These are phyloP conservation scores for Sphagnum fallax DNA, from an alignment of 228 moss, liverwort and hornwort species.

Conservation along the genomic window DNA sequence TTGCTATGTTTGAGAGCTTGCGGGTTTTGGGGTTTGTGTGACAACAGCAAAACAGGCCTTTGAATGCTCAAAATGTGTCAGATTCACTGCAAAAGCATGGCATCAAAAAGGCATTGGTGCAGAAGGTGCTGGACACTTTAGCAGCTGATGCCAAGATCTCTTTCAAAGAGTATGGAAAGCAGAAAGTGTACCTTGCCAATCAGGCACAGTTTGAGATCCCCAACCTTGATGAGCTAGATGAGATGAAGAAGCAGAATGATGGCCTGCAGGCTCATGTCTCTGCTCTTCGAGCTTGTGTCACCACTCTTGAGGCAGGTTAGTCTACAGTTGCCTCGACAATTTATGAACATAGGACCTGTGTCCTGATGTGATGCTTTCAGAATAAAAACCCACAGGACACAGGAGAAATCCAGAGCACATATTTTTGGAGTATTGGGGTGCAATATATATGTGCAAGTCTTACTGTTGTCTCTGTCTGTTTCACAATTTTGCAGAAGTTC, in stretches of 20 bases:
- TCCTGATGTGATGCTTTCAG: neutral
- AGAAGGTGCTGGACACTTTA: slow-evolving; percentile 76
- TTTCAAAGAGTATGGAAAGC: slow-evolving; percentile 94
- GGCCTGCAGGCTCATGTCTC: slow-evolving; percentile 53
- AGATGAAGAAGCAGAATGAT: slow-evolving; percentile 85
- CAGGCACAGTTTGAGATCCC: slow-evolving; percentile 87
- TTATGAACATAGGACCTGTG: neutral
- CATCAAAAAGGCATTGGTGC: slow-evolving; percentile 75
- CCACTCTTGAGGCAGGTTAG: slow-evolving; percentile 67
- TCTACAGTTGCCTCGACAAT: neutral
- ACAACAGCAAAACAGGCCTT: slow-evolving; percentile 85
- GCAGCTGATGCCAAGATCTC: slow-evolving; percentile 59
- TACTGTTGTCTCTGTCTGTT: neutral
- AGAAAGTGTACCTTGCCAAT: slow-evolving; percentile 71
- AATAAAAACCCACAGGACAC: too few species aligned
- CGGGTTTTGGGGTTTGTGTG: too few species aligned
- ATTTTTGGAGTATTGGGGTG: too few species aligned
- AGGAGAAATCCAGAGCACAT: too few species aligned
- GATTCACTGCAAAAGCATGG: slow-evolving; percentile 79
- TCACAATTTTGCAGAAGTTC: slow-evolving; percentile 50
- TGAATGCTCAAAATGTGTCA: slow-evolving; percentile 80
- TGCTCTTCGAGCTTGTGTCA: slow-evolving; percentile 34
- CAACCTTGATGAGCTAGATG: slow-evolving; percentile 72
- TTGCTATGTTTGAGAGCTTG: neutral
- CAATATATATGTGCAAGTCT: neutral